Conservation (phyloP, 2,329 filamentous ascomycete genomes). For the Verticillium klebahnii region DNA sequence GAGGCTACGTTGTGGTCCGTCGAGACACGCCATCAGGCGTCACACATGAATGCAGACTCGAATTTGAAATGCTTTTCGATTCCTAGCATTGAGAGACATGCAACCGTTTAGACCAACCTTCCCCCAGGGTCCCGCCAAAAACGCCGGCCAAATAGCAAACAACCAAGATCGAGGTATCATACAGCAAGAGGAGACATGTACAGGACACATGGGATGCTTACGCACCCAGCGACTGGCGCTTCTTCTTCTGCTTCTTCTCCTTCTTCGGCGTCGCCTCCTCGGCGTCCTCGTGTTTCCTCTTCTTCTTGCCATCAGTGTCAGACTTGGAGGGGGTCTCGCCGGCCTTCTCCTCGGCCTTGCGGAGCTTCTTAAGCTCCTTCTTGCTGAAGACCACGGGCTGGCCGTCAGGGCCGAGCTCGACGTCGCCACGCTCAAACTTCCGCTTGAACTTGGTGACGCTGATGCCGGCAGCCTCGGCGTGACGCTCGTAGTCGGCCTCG, state of each 20-base stretch:
- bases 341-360: constrained; percentile 46
- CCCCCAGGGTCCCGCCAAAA: not conserved
- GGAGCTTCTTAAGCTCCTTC: constrained; percentile 71
- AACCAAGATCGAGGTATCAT: constrained; percentile 15
- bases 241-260: constrained; percentile 51
- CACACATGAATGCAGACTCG: not conserved
- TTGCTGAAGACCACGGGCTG: constrained; percentile 66
- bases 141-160: constrained; percentile 3
- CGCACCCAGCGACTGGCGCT: constrained; percentile 21
- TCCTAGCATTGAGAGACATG: constrained; percentile 4
- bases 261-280: constrained; percentile 64
- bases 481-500: constrained; percentile 51
- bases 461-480: constrained; percentile 63
- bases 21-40: not conserved
- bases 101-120: constrained; percentile 2
- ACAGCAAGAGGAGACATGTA: constrained; percentile 15
- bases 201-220: constrained; percentile 12
- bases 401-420: constrained; percentile 61
- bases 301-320: constrained; percentile 50
- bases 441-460: constrained; percentile 73
- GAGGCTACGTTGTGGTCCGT: not conserved
- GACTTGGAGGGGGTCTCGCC: constrained; percentile 35
- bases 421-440: constrained; percentile 73
- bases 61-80: constrained; percentile 3
- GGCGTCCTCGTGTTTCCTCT: constrained; percentile 66